These are phyloP conservation scores for Hymenoscyphus infarciens DNA, from an alignment of 2,329 filamentous ascomycete species.

Conservation along the genomic window DNA sequence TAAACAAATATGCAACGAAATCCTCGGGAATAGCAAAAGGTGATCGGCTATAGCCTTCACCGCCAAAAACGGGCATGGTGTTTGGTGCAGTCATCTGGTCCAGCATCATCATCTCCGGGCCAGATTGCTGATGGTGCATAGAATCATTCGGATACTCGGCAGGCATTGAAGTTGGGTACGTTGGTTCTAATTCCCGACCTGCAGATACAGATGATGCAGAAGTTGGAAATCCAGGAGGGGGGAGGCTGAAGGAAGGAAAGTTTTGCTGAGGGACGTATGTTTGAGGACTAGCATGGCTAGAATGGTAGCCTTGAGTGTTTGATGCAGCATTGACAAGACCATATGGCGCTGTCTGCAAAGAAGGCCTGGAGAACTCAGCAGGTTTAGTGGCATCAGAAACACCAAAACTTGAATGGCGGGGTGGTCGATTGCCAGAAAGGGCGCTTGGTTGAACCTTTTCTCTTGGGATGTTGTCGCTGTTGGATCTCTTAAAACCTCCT, in stretches of 20 bases:
- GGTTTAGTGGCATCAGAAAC: constrained; percentile 28
- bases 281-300: constrained; percentile 45
- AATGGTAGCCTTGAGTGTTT: constrained; percentile 41
- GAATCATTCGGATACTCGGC: constrained; percentile 34
- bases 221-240: constrained; percentile 53
- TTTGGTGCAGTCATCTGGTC: constrained; percentile 61
- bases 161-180: constrained; percentile 32
- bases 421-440: constrained; percentile 21
- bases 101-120: constrained; percentile 54
- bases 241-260: constrained; percentile 60
- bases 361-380: constrained; percentile 43
- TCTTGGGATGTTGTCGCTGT: constrained; percentile 31
- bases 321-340: constrained; percentile 52
- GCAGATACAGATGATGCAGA: constrained; percentile 36
- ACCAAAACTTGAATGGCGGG: constrained; percentile 34
- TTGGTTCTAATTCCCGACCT: constrained; percentile 29
- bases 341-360: constrained; percentile 48
- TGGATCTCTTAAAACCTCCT: constrained; percentile 31
- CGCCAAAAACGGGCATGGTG: constrained; percentile 83
- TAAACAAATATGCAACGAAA: constrained; percentile 82
- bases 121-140: constrained; percentile 36
- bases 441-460: constrained; percentile 20
- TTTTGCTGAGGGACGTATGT: constrained; percentile 58
- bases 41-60: constrained; percentile 78
- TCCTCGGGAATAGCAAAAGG: constrained; percentile 85